Evolutionary conservation across 768 basidiomycete genomes (phyloP).

Genomic region (Tricholomella constricta): DNA sequence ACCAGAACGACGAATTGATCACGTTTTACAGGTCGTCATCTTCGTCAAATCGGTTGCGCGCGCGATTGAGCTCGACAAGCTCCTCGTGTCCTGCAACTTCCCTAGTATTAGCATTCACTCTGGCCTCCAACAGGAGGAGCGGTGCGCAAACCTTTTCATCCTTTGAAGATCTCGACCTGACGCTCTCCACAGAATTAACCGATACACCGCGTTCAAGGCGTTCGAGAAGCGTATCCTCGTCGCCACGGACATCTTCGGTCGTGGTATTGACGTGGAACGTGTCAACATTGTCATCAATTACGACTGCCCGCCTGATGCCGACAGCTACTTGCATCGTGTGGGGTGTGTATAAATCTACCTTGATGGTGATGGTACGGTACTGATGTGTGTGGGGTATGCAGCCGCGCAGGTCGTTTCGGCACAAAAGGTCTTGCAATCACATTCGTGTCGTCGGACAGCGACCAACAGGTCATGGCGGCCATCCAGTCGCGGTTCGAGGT

Average conservation of each 20-base stretch:
- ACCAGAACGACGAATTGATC: background rate
- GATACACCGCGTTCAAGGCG: constrained; percentile 98
- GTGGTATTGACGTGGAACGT: constrained; percentile 99
- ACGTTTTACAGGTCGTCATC: constrained; percentile 82
- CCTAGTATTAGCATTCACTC: constrained; percentile 98
- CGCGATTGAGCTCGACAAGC: constrained; percentile 94
- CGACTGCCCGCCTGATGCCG: constrained; percentile 95
- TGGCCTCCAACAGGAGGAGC: constrained; percentile 91
- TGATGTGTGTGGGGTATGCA: constrained; percentile 25
- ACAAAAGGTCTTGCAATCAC: constrained; percentile 99
- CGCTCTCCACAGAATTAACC: constrained; percentile 65
- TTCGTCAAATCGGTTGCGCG: constrained; percentile 98
- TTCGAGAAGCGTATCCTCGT: constrained; percentile 99
- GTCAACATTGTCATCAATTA: constrained; percentile 99
- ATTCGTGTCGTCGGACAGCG: constrained; percentile 89
- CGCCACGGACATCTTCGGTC: constrained; percentile 98
- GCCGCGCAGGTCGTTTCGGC: constrained; percentile 98
- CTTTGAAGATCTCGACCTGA: constrained; percentile 6
- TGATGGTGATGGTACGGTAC: background rate
- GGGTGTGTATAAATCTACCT: constrained; percentile 53
- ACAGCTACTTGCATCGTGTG: constrained; percentile 98
- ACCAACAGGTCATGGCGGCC: constrained; percentile 90
- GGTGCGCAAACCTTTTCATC: constrained; percentile 53
- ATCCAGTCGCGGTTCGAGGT: constrained; percentile 98
- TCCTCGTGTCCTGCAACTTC: constrained; percentile 97